A percentile compares a stretch with the other conserved stretches of the same genome.
Conservation (phyloP, 495 filamentous ascomycete species). For the Penicillium crystallinum region DNA sequence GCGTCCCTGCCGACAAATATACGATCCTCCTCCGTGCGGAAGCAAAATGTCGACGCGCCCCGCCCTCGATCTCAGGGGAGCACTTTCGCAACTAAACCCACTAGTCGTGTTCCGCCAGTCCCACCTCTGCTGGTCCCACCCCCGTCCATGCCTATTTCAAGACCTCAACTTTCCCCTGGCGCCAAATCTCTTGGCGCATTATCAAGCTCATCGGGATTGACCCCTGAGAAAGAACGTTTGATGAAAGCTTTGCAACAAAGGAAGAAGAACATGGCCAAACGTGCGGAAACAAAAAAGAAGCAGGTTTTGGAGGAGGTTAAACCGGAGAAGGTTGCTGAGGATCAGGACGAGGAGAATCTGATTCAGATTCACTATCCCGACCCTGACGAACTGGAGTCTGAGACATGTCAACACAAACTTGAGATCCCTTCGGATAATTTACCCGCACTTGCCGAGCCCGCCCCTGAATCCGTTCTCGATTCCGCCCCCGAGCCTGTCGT, state of each 20-base stretch:
- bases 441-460: conserved; percentile 3
- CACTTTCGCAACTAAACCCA: conserved; percentile 30
- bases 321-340: neutral
- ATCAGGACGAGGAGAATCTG: conserved; percentile 34
- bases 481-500: neutral
- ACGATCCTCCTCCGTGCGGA: conserved; percentile 43
- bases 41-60: conserved; percentile 24
- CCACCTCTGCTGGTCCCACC: conserved; percentile 45
- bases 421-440: conserved; percentile 1
- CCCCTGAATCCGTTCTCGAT: neutral
- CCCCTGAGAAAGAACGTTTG: conserved; percentile 82
- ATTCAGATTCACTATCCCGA: conserved; percentile 8
- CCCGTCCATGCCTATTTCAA: conserved; percentile 39
- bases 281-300: conserved; percentile 32
- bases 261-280: conserved; percentile 63
- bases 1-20: conserved; percentile 57
- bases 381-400: conserved; percentile 4
- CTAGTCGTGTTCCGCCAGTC: conserved; percentile 36
- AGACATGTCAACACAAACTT: neutral
- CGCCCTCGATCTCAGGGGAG: conserved; percentile 44
- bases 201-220: conserved; percentile 56
- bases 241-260: conserved; percentile 91
- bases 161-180: conserved; percentile 50
- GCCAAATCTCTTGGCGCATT: conserved; percentile 44
- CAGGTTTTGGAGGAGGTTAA: conserved; percentile 12